Evolutionary conservation across 495 filamentous ascomycete species (phyloP), one percentile per base, ranked within the genome.

Genomic region (Aspergillus haitiensis): DNA sequence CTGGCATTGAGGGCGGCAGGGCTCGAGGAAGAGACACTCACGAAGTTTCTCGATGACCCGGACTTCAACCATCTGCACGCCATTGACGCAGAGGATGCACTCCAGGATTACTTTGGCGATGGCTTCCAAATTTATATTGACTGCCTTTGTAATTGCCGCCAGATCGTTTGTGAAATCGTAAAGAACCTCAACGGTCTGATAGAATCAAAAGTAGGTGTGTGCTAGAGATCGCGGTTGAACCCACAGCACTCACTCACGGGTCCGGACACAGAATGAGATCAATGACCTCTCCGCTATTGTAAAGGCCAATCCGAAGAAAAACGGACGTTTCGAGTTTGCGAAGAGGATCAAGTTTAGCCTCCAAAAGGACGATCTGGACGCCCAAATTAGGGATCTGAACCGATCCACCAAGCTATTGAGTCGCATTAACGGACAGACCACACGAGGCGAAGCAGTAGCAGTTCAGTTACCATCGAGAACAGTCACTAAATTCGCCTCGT

Each of bases 261-360:
- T 21, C 39, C 1, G 21, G 21, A 27, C 21, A 1, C 33, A 49
- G 33, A 33, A 12, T 39, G 55, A 21, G 2, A 21, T 6, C 44
- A 27, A 15, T 2, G 44, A 49, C 46, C 55, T 58, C 21, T 13
- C 55, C 34, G 33, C 42, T 7, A 37, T 59, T 42, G 34, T 59
- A 16, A 45, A 52, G 31, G 16, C 32, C 18, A 21, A 39, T 15
- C 47, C 49, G 16, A 52, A 45, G 15, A 48, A 52, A n/a, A 45
- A 59, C 21, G 56, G 56, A 13, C 32, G 37, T 2, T 52, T 74
- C 3, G 73, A 67, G 13, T 55, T 74, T 9, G 53, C 47, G 13
- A 56, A 57, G 36, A 55, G 34, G 21, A 39, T 62, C 32, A 55
- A 52, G 21, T 62, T 62, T 46, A 51, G 42, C 36, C 15, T 62